These are phyloP conservation scores for Meyerozyma smithsonii DNA, from an alignment of 1,139 yeast genomes.

Conservation along the genomic window DNA sequence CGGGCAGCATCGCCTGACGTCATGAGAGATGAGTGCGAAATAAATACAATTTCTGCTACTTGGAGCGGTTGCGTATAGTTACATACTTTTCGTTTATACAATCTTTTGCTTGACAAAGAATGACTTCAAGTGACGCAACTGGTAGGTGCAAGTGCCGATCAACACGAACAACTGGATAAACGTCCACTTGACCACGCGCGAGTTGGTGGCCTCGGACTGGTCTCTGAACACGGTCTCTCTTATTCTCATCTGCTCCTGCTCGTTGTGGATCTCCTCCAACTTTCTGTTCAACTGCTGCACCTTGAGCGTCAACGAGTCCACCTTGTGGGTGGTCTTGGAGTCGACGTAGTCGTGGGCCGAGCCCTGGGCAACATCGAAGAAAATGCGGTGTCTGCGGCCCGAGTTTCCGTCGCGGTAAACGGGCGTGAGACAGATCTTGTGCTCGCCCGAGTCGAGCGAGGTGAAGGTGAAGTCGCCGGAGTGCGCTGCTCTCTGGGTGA, in stretches of 20 bases:
- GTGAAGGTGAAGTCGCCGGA: slow-evolving; percentile 39
- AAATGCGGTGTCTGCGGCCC: slow-evolving; percentile 36
- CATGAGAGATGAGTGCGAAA: not conserved
- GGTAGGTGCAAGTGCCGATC: slow-evolving; percentile 46
- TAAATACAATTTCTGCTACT: not conserved
- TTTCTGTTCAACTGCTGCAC: slow-evolving; percentile 38
- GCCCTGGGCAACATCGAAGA: slow-evolving; percentile 46
- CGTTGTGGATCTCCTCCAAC: slow-evolving; percentile 41
- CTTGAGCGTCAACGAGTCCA: slow-evolving; percentile 37
- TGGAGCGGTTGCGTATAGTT: too few relatives aligned
- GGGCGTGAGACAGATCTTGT: slow-evolving; percentile 45
- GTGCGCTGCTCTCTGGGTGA: slow-evolving; percentile 34
- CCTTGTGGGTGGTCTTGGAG: slow-evolving; percentile 42
- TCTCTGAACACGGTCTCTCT: slow-evolving; percentile 46
- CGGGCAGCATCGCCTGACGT: not conserved
- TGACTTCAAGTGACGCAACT: slow-evolving; percentile 47
- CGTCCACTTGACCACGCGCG: slow-evolving; percentile 45
- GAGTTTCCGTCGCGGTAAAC: slow-evolving; percentile 32
- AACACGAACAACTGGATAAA: slow-evolving; percentile 42
- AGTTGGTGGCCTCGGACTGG: slow-evolving; percentile 43
- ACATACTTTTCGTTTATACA: slow-evolving; percentile 23
- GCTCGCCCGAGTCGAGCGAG: slow-evolving; percentile 43
- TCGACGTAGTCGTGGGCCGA: slow-evolving; percentile 45
- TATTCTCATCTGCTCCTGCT: slow-evolving; percentile 45
- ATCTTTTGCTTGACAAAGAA: slow-evolving; percentile 50